Conservation (phyloP, 441 rosid species). For the Pelargonium australe region DNA sequence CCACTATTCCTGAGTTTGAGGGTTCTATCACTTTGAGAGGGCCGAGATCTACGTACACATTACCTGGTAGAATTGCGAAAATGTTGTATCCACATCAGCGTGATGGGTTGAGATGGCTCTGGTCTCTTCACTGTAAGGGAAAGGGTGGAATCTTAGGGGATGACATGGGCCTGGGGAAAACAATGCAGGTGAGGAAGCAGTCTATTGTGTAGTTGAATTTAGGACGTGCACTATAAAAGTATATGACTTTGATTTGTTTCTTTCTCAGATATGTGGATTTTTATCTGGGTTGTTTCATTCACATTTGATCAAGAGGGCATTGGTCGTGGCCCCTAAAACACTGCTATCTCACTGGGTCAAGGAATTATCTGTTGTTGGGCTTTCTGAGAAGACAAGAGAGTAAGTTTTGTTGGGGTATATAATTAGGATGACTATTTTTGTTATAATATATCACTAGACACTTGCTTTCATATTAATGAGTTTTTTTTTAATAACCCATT, state of each 20-base stretch:
- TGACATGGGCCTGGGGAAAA: slow-evolving; percentile 98
- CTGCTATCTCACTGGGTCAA: slow-evolving; percentile 91
- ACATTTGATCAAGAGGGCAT: slow-evolving; percentile 63
- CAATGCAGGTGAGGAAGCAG: slow-evolving; percentile 76
- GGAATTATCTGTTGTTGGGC: slow-evolving; percentile 79
- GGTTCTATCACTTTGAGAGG: slow-evolving; percentile 48
- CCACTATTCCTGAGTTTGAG: slow-evolving; percentile 35
- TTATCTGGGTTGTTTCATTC: slow-evolving; percentile 87
- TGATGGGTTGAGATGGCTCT: slow-evolving; percentile 87
- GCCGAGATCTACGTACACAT: slow-evolving; percentile 39
- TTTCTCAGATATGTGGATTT: slow-evolving; percentile 75
- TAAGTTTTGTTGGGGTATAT: slow-evolving; percentile 25
- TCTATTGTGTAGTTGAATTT: slow-evolving; percentile 10
- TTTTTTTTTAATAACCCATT: neutral
- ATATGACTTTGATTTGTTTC: slow-evolving; percentile 19
- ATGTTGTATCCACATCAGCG: slow-evolving; percentile 78
- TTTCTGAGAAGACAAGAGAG: slow-evolving; percentile 79
- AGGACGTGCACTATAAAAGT: neutral
- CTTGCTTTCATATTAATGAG: neutral
- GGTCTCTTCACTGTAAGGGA: slow-evolving; percentile 81
- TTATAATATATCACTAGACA: neutral
- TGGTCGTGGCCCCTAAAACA: slow-evolving; percentile 91
- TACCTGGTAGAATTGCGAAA: slow-evolving; percentile 52
- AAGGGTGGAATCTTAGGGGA: slow-evolving; percentile 97
- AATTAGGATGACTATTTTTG: neutral